phyloP scores from a whole-genome alignment of 257 asterid species.

The Scutellaria galericulata region DNA sequence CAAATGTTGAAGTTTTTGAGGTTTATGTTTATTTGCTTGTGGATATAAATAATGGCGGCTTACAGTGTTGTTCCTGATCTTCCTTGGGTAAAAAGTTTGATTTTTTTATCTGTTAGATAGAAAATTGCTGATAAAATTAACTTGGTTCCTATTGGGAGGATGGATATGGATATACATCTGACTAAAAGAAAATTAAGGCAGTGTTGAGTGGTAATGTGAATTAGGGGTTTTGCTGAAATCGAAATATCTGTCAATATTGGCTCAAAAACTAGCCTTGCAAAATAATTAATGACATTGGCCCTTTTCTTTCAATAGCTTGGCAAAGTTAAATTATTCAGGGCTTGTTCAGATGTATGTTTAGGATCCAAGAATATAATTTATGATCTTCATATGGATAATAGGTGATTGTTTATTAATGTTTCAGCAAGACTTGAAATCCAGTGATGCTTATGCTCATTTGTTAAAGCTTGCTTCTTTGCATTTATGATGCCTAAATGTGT shows the following conservation, averaged over 20 bases:
- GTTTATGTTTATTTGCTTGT: conserved; percentile 5
- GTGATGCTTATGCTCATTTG: not conserved
- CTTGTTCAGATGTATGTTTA: not conserved
- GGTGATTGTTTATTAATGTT: conserved; percentile 6
- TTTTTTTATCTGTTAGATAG: not conserved
- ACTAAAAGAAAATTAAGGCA: not conserved
- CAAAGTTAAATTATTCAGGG: not conserved
- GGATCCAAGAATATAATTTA: not conserved
- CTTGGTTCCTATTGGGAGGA: not conserved
- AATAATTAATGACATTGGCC: not conserved
- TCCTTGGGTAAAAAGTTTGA: not conserved
- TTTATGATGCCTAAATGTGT: not conserved
- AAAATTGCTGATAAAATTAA: not conserved
- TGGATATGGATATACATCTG: not conserved
- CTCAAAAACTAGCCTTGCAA: not conserved
- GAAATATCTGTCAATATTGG: not conserved
- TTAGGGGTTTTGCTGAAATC: conserved; percentile 10
- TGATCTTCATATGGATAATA: not conserved
- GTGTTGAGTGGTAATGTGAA: not conserved
- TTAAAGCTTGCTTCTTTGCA: not conserved
- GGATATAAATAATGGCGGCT: not conserved
- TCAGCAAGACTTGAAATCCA: not conserved
- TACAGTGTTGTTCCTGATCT: not conserved
- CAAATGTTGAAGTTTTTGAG: not conserved
- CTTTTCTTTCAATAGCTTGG: not conserved